Conservation (phyloP, 2,329 filamentous ascomycete genomes). For the Penicillium sp. region DNA sequence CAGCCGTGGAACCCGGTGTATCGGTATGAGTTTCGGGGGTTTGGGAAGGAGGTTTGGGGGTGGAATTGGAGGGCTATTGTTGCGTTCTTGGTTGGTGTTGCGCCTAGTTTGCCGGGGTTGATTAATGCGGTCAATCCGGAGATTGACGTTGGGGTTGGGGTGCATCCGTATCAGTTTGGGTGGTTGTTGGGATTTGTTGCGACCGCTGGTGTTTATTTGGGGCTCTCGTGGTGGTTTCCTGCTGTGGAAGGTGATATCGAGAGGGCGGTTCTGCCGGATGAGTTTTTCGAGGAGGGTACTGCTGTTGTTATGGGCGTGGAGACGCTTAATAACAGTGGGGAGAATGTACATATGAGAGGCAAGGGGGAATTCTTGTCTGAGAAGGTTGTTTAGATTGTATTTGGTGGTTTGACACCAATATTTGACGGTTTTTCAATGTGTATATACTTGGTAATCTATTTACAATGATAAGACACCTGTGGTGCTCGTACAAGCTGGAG, state of each 20-base stretch:
- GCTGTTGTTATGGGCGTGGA: slow-evolving; percentile 23
- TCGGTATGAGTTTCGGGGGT: slow-evolving; percentile 43
- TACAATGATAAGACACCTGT: background rate
- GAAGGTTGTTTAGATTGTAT: background rate
- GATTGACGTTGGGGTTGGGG: slow-evolving; percentile 47
- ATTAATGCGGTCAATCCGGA: slow-evolving; percentile 42
- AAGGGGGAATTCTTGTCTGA: background rate
- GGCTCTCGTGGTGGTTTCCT: slow-evolving; percentile 51
- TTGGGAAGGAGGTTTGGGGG: slow-evolving; percentile 39
- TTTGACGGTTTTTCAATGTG: background rate
- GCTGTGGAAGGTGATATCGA: slow-evolving; percentile 51
- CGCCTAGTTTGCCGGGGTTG: slow-evolving; percentile 59
- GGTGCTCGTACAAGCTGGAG: background rate
- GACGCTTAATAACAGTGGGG: background rate
- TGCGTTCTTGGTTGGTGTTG: slow-evolving; percentile 58
- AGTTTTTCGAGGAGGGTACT: slow-evolving; percentile 31
- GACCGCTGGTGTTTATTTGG: slow-evolving; percentile 57
- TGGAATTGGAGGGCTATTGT: slow-evolving; percentile 60
- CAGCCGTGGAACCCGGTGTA: slow-evolving; percentile 49
- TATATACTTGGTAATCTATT: background rate
- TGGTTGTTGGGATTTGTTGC: slow-evolving; percentile 63
- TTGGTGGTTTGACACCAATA: no score
- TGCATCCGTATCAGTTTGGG: slow-evolving; percentile 63
- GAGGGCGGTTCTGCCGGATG: slow-evolving; percentile 37
- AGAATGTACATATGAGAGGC: background rate